Evolutionary conservation across 2,329 filamentous ascomycete species (phyloP).

Genomic region (Botryotinia globosa): DNA sequence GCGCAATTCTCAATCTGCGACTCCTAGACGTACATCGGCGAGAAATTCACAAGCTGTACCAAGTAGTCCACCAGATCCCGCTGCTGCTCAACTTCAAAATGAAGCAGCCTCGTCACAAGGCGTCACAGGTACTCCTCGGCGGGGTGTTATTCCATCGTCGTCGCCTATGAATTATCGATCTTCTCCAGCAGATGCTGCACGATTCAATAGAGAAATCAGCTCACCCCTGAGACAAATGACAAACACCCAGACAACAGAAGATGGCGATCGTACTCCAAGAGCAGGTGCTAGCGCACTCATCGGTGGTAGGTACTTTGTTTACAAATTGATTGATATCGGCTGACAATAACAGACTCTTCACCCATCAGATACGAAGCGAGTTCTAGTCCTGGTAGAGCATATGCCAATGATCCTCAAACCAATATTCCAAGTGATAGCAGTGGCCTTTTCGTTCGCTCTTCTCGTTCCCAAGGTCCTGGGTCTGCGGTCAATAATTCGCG

Average conservation of each 20-base stretch:
- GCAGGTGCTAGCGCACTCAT: constrained; percentile 53
- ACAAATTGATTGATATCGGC: constrained; percentile 9
- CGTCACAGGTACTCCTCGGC: constrained; percentile 45
- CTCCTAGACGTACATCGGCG: constrained; percentile 56
- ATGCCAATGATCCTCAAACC: constrained; percentile 54
- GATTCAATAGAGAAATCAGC: constrained; percentile 45
- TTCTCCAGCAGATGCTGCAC: constrained; percentile 49
- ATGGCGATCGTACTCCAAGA: constrained; percentile 68
- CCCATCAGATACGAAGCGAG: constrained; percentile 88
- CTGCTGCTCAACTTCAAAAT: constrained; percentile 39
- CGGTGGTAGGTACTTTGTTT: constrained; percentile 54
- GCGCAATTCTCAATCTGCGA: constrained; percentile 54
- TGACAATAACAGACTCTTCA: constrained; percentile 69
- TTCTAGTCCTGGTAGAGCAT: constrained; percentile 73
- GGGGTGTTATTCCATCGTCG: constrained; percentile 62
- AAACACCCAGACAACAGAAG: constrained; percentile 53
- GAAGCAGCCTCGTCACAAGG: constrained; percentile 39
- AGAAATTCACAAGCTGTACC: constrained; percentile 54
- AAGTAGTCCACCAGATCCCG: constrained; percentile 45
- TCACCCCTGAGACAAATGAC: constrained; percentile 60
- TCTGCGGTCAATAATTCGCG: constrained; percentile 56
- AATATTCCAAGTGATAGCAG: constrained; percentile 81
- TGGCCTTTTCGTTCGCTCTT: constrained; percentile 75
- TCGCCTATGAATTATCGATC: constrained; percentile 79
- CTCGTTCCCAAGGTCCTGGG: constrained; percentile 50